A percentile compares a stretch with the other conserved stretches of the same genome.
These are phyloP conservation scores for Bisporella sp. DNA, from an alignment of 2,329 filamentous ascomycete genomes.

Conservation along the genomic window DNA sequence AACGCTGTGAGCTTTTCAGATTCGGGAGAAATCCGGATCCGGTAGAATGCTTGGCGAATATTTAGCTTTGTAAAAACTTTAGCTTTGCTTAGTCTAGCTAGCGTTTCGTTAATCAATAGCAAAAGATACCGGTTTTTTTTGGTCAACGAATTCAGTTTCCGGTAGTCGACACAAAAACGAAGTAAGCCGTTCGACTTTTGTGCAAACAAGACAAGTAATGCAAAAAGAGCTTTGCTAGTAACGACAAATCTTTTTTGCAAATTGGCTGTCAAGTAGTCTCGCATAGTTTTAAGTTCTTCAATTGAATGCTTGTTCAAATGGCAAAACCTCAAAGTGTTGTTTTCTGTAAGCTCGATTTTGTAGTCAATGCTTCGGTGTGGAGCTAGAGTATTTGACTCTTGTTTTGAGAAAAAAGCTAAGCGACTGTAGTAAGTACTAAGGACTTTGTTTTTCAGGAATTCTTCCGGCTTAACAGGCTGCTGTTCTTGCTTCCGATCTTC, in stretches of 20 bases:
- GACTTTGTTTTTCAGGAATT: neutral
- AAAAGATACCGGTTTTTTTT: too few species aligned
- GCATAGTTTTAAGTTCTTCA: neutral
- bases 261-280: neutral
- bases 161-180: too few species aligned
- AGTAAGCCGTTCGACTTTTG: neutral
- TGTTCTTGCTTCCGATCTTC: neutral
- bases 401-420: neutral
- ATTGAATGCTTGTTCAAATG: neutral
- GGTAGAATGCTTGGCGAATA: slow-evolving; percentile 2
- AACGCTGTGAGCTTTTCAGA: neutral
- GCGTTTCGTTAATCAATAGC: neutral
- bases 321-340: too few species aligned
- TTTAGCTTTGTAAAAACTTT: slow-evolving; percentile 5
- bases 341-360: neutral
- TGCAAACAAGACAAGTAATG: neutral
- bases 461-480: neutral
- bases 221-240: neutral
- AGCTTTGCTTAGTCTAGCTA: neutral
- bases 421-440: neutral
- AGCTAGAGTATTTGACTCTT: neutral
- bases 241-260: too few species aligned
- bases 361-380: neutral
- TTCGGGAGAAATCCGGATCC: neutral
- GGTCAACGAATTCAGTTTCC: too few species aligned